Evolutionary conservation across 768 basidiomycete genomes (phyloP), one percentile per base, ranked within the genome.

Genomic region (Amanita rimosa): DNA sequence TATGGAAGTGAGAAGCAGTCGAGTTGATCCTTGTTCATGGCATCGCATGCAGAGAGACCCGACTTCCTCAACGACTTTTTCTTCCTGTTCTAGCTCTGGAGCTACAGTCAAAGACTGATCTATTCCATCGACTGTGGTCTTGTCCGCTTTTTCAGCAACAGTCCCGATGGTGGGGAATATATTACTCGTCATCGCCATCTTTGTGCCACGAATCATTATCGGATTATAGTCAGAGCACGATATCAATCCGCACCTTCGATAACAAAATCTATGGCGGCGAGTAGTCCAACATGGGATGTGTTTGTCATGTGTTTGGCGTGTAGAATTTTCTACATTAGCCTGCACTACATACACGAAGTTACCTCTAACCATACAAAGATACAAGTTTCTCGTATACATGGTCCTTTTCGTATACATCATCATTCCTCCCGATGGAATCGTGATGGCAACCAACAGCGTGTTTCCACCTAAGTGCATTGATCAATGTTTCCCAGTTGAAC

Each of bases 21-120:
- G 72, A 0, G 96, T 99, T 10, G 72, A 68, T 27, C 95, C 95
- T 92, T 97, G 85, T 64, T 97, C 79, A 38, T 77, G 74, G 60
- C 96, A 99, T 62, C 76, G 77, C 90, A 98, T 95, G 67, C 96
- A 98, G 22, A 98, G 68, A 10, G 89, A 93, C 51, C 91, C 87
- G 52, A 98, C 74, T 64, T 90, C 83, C 56, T 93, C 77, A 8
- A 94, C 75, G 0, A 79, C 79, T 47, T 74, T 71, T 24, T 85
- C 83, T 6, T 82, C 80, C 14, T 71, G 71, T 19, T 71, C 70
- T 1, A 34, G 62, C 9, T 46, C 22, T 16, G 13, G 35, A 34
- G 24, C 70, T 34, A 16, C 62, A n/a, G 11, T 6, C 5, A 13
- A 9, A 31, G 45, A 24, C 19, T 35, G 31, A 34, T 44, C 35